Evolutionary conservation across 768 basidiomycete species (phyloP).

Genomic region (Mycena chlorophos): DNA sequence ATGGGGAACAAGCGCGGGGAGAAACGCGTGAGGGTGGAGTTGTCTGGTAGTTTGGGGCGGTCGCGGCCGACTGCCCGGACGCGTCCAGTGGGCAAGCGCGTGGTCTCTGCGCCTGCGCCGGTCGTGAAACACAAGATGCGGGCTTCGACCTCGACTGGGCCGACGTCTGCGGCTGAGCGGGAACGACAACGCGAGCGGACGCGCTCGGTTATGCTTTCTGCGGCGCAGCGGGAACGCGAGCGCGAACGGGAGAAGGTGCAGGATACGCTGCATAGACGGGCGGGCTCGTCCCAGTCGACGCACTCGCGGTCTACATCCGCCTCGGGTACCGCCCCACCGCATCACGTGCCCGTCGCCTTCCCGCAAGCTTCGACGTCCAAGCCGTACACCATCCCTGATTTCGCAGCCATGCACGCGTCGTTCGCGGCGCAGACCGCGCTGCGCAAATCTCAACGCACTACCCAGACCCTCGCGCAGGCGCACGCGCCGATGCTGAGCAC

Average conservation of each 20-base stretch:
- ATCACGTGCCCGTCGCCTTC: conserved; percentile 5
- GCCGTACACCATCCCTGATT: conserved; percentile 47
- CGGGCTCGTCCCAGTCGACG: not conserved
- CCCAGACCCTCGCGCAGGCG: conserved; percentile 49
- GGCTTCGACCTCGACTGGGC: not conserved
- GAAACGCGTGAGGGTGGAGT: not conserved
- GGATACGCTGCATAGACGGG: not conserved
- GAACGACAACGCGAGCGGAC: not conserved
- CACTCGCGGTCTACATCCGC: not conserved
- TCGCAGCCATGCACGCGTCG: conserved; percentile 54
- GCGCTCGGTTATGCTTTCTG: not conserved
- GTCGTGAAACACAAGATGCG: no score
- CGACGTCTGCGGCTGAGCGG: not conserved
- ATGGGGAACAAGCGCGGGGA: not conserved
- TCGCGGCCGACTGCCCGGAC: not conserved
- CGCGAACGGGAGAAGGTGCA: not conserved
- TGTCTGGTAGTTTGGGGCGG: not conserved
- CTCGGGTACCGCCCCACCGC: conserved; percentile 20
- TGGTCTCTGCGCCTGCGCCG: not conserved
- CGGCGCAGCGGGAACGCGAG: not conserved
- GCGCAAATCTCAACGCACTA: conserved; percentile 35
- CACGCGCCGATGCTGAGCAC: conserved; percentile 51
- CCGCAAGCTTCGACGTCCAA: conserved; percentile 25
- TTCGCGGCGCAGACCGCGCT: conserved; percentile 43
- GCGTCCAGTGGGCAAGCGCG: not conserved